Base-by-base conservation (phyloP, 306 rosid genomes). In the Rosa rugosa region DNA sequence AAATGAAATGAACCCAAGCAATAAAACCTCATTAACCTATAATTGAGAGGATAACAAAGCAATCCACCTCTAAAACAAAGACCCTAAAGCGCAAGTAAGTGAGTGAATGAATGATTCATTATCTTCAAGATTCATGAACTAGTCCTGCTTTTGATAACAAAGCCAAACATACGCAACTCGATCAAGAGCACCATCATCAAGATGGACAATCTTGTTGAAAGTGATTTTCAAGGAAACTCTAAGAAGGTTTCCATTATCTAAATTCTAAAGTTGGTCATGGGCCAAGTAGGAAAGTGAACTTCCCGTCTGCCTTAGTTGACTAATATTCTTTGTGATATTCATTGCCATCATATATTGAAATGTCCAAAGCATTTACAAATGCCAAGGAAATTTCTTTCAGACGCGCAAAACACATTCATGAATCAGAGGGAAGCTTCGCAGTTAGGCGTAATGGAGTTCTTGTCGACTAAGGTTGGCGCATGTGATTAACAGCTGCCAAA, bases 81-180 rank as follows among this genome's bases (percentile, higher is more conserved):
- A 8, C 2, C 16, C 25, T 11, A 23, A 23, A 59, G 18, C 17
- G 67, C 38, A 1, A 27, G 69, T 8, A n/a, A n/a, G n/a, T n/a
- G n/a, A n/a, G n/a, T n/a, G 13, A 4, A 6, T 11, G 8, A 63
- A 31, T 31, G 20, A 63, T 63, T 63, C 41, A 63, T 63, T 31
- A 14, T 7, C 44, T 66, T 66, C 71, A 66, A 66, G 71, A 40
- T 74, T 42, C 68, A 40, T 56, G 53, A 73, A 45, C 9, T 22
- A 18, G 60, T 45, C 36, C 20, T 18, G 60, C 12, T 27, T 27
- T 40, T 45, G 44, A 14, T 38, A 45, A 62, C 46, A 62, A 46
- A 62, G 8, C 70, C 44, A 60, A 23, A 57, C 22, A 41, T 4
- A 14, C 54, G 1, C 31, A 9, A 8, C 31, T 8, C 4, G 67